Conservation (phyloP, 805 yeast genomes). For the Saturnispora kantuleensis region DNA sequence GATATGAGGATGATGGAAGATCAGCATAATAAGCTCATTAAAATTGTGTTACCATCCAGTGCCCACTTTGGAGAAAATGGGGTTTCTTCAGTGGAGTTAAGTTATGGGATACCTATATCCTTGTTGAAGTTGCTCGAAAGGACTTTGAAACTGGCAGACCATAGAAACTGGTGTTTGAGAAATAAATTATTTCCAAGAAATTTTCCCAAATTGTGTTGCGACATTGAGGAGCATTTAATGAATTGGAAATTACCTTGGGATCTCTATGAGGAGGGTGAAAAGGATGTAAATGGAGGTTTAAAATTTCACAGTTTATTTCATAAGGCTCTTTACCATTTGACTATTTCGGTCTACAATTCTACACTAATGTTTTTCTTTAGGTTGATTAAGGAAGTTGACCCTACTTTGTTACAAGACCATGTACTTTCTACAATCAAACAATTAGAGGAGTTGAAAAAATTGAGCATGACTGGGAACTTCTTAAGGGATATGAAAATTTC, state of each 20-base stretch:
- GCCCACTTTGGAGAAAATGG: constrained; percentile 7
- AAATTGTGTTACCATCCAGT: constrained; percentile 17
- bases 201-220: constrained; percentile 47
- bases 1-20: constrained; percentile 12
- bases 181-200: constrained; percentile 39
- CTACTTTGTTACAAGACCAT: constrained; percentile 27
- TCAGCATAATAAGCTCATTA: constrained; percentile 6
- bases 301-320: constrained; percentile 31
- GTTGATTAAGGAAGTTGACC: constrained; percentile 34
- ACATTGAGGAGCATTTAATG: constrained; percentile 38
- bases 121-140: constrained; percentile 38
- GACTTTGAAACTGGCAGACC: constrained; percentile 39
- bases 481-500: constrained; percentile 21
- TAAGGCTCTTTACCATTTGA: constrained; percentile 30
- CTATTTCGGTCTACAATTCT: constrained; percentile 33
- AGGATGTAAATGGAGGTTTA: constrained; percentile 9
- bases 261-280: constrained; percentile 21
- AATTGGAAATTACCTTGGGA: constrained; percentile 41
- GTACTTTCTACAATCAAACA: constrained; percentile 29
- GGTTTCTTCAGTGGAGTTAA: constrained; percentile 27
- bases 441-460: constrained; percentile 22
- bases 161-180: constrained; percentile 37
- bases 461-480: constrained; percentile 16
- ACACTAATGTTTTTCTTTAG: constrained; percentile 36
- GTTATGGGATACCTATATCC: constrained; percentile 40